phyloP scores from a whole-genome alignment of 2,329 filamentous ascomycete genomes.

The Fusarium torreyae region DNA sequence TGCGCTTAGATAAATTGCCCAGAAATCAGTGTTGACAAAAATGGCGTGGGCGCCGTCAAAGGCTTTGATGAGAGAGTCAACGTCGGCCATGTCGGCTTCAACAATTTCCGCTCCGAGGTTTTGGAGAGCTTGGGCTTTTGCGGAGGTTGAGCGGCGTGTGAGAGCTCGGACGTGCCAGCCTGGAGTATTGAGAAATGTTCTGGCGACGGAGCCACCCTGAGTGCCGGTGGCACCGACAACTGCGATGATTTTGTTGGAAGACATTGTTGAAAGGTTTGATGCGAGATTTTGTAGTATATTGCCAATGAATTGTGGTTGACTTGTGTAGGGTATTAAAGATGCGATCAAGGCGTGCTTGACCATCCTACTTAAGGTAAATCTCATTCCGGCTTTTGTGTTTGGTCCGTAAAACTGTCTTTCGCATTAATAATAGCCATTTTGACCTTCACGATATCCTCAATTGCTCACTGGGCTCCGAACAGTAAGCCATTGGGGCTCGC shows the following conservation, averaged over 20 bases:
- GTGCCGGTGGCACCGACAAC: constrained; percentile 64
- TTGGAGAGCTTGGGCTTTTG: constrained; percentile 58
- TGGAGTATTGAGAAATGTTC: constrained; percentile 57
- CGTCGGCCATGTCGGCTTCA: constrained; percentile 60
- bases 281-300: neutral
- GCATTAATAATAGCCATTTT: neutral
- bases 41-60: constrained; percentile 63
- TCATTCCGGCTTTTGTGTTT: neutral
- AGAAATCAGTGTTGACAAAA: constrained; percentile 69
- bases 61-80: constrained; percentile 55
- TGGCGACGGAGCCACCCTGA: constrained; percentile 65
- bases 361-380: neutral
- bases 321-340: neutral
- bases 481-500: constrained; percentile 26
- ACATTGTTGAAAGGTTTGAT: constrained; percentile 13
- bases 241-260: constrained; percentile 53
- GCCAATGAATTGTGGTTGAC: neutral
- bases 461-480: neutral
- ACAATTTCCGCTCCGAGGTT: constrained; percentile 60
- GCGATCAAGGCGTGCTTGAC: accelerated
- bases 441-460: neutral
- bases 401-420: too few species aligned
- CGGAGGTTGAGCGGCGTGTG: constrained; percentile 60
- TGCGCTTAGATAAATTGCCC: constrained; percentile 59
- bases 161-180: constrained; percentile 62